Conservation (phyloP, 2,329 filamentous ascomycete species). For the Onygenales sp. region DNA sequence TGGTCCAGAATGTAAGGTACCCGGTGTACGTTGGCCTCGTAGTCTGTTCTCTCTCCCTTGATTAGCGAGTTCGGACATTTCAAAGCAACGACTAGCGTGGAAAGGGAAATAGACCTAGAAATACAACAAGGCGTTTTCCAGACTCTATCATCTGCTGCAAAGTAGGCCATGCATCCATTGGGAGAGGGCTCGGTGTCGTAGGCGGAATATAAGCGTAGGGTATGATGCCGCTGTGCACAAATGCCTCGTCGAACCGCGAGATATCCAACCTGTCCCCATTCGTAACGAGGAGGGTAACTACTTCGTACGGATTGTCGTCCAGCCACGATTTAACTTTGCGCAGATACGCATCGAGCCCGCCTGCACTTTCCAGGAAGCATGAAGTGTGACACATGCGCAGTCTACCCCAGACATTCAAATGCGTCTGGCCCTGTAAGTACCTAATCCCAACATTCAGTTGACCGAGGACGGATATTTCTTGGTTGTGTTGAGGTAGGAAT, state of each 20-base stretch:
- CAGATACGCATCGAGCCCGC: conserved; percentile 48
- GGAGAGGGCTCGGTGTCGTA: conserved; percentile 18
- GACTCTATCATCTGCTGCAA: conserved; percentile 30
- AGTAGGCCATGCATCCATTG: conserved; percentile 34
- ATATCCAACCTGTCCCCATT: conserved; percentile 43
- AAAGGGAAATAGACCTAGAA: conserved; percentile 21
- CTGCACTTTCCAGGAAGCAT: conserved; percentile 51
- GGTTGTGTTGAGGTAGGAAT: conserved; percentile 45
- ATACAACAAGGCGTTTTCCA: conserved; percentile 35
- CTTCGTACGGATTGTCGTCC: conserved; percentile 48
- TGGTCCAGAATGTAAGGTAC: conserved; percentile 36
- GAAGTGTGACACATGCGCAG: conserved; percentile 57
- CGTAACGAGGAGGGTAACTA: conserved; percentile 54
- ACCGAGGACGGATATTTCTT: conserved; percentile 47
- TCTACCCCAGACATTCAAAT: conserved; percentile 36
- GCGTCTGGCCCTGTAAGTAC: conserved; percentile 56
- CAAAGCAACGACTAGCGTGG: not conserved
- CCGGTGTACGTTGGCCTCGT: conserved; percentile 27
- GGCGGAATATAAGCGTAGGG: conserved; percentile 29
- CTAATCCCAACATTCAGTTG: conserved; percentile 56
- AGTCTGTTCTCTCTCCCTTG: conserved; percentile 22
- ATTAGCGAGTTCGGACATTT: not conserved
- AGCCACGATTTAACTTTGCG: conserved; percentile 51
- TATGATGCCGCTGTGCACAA: conserved; percentile 22
- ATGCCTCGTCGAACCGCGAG: conserved; percentile 23